phyloP scores from a whole-genome alignment of 2,329 filamentous ascomycete genomes.

The Parasarocladium wereldwijsianum region DNA sequence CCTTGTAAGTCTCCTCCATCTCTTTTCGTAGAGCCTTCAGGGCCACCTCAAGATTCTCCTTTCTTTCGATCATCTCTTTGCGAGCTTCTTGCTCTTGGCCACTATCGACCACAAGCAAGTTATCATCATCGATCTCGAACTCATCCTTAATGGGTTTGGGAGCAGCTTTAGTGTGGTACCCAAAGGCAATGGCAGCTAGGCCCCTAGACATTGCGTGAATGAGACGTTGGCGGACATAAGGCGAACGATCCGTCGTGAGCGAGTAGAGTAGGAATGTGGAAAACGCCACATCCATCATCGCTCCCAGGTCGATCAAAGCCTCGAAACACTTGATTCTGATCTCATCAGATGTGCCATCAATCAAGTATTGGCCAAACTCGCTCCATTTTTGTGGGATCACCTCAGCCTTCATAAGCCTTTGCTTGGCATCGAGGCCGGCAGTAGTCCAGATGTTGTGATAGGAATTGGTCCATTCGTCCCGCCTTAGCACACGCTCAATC shows the following conservation, averaged over 20 bases:
- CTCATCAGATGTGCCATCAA: constrained; percentile 46
- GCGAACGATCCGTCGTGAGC: constrained; percentile 47
- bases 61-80: constrained; percentile 49
- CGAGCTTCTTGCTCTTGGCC: constrained; percentile 39
- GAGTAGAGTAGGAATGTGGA: constrained; percentile 41
- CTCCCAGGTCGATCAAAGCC: constrained; percentile 47
- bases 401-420: constrained; percentile 47
- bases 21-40: constrained; percentile 26
- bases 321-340: constrained; percentile 54
- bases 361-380: constrained; percentile 48
- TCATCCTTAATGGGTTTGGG: constrained; percentile 3
- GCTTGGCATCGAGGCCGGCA: constrained; percentile 46
- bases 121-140: constrained; percentile 19
- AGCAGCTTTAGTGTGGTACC: constrained; percentile 34
- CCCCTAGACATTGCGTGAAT: constrained; percentile 45
- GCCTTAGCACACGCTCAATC: constrained; percentile 51
- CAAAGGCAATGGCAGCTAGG: constrained; percentile 48
- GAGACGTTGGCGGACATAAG: constrained; percentile 44
- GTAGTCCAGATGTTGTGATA: constrained; percentile 54
- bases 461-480: constrained; percentile 54
- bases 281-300: constrained; percentile 38
- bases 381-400: constrained; percentile 38
- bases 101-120: constrained; percentile 27
- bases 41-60: constrained; percentile 46
- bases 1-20: constrained; percentile 25